Percentiles rank a stretch among this genome's conserved stretches.
phyloP scores from a whole-genome alignment of 2,329 filamentous ascomycete species.

The Leptographium radiaticola region DNA sequence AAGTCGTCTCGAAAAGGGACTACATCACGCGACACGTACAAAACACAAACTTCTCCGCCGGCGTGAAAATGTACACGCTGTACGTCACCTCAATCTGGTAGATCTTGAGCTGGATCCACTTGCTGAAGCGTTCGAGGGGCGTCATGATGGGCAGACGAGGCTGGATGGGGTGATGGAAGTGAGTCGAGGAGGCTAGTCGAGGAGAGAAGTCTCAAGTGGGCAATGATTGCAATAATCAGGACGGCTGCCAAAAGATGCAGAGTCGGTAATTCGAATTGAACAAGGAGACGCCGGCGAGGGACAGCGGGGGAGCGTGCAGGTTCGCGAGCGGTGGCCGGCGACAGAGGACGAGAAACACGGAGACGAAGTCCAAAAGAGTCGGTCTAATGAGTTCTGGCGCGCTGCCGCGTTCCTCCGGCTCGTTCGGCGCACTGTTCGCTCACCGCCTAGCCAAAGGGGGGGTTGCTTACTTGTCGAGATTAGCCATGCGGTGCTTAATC shows the following conservation, averaged over 20 bases:
- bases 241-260: too few relatives aligned
- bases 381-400: too few relatives aligned
- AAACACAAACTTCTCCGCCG: slow-evolving; percentile 92
- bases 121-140: slow-evolving; percentile 43
- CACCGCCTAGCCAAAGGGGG: not conserved
- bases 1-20: too few relatives aligned
- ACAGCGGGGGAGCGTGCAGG: too few relatives aligned
- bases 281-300: too few relatives aligned
- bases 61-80: slow-evolving; percentile 92
- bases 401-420: not conserved
- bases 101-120: slow-evolving; percentile 87
- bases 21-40: slow-evolving; percentile 48
- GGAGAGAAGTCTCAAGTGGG: not conserved
- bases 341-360: too few relatives aligned
- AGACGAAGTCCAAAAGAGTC: too few relatives aligned
- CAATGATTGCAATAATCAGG: too few relatives aligned
- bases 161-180: not conserved
- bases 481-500: too few relatives aligned
- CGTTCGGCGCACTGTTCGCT: not conserved
- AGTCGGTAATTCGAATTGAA: too few relatives aligned
- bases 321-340: too few relatives aligned
- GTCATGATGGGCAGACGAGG: slow-evolving; percentile 21
- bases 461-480: too few relatives aligned
- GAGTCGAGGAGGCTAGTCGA: not conserved
- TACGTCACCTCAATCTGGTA: slow-evolving; percentile 99